Base-by-base conservation (phyloP, 768 basidiomycete species). In the Pholiota molesta region DNA sequence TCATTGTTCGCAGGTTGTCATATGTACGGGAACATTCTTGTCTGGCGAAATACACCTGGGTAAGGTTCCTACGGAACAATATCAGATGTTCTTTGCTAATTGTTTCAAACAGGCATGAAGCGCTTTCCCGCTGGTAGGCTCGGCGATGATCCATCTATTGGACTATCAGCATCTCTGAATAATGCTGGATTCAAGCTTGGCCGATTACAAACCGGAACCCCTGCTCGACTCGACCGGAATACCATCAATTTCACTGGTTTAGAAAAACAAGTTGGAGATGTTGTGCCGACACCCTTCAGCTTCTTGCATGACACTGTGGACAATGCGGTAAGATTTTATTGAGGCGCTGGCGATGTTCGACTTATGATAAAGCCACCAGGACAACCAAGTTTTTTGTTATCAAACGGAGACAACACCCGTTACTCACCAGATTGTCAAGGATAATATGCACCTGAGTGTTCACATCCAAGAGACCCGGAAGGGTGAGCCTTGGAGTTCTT, bases 21-120 rank as follows among this genome's bases (percentile, higher is more conserved):
- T 97, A 14, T 94, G 93, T 67, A 96, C 94, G 0, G 95, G 95
- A 8, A 97, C 95, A 0, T 97, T 97, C 71, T 82, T 97, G 26
- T 90, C 90, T 2, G 95, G 92, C 11, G 92, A 96, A 75, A 94
- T 95, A 49, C 94, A 96, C 68, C 91, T 97, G 51, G 94, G 93
- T 87, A 67, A 28, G 72, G 55, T 44, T 59, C 49, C 44, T 29
- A 23, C 40, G 14, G 45, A 52, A 5, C 29, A 26, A 19, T 35
- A 17, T 21, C 17, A 19, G 3, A 42, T 16, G 35, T 17, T 16
- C n/a, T n/a, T 55, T 23, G 31, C 26, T 55, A 14, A 44, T 5
- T 31, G 13, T 33, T 62, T 11, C 11, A 31, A 45, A 23, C 19
- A 90, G 88, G 89, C 47, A 82, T 87, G 77, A 88, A 87, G 62